Evolutionary conservation across 257 asterid species (phyloP).

Genomic region (Haberlea rhodopensis): DNA sequence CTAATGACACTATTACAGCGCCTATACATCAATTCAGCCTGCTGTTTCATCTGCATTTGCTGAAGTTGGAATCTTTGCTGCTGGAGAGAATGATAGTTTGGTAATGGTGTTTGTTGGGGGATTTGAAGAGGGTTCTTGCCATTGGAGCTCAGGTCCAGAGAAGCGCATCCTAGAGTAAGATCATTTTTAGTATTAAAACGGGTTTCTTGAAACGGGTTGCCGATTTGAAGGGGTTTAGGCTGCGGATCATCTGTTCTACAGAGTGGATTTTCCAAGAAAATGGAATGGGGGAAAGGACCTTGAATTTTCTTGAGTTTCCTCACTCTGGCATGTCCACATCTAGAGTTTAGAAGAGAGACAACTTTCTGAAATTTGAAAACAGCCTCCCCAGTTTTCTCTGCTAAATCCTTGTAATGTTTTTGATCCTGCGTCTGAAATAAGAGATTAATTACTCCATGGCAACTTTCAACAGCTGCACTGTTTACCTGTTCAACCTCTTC

Average conservation of each 20-base stretch:
- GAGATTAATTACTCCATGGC: conserved; percentile 65
- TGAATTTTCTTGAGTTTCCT: conserved; percentile 51
- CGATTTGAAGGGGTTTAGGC: conserved; percentile 45
- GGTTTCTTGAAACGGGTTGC: conserved; percentile 32
- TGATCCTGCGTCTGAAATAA: conserved; percentile 57
- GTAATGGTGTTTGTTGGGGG: conserved; percentile 35
- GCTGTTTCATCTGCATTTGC: conserved; percentile 63
- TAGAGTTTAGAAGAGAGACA: conserved; percentile 58
- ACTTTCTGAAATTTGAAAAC: conserved; percentile 66
- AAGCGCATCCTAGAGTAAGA: conserved; percentile 51
- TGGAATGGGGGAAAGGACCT: conserved; percentile 48
- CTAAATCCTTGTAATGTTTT: conserved; percentile 47
- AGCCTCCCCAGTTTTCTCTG: conserved; percentile 66
- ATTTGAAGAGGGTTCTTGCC: conserved; percentile 43
- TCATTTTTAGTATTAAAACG: conserved; percentile 38
- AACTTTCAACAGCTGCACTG: conserved; percentile 76
- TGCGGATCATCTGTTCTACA: conserved; percentile 35
- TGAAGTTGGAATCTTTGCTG: conserved; percentile 46
- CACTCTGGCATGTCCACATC: conserved; percentile 80
- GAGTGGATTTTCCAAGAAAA: conserved; percentile 58
- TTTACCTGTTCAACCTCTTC: conserved; percentile 79
- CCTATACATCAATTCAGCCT: conserved; percentile 52
- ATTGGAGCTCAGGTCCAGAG: conserved; percentile 52
- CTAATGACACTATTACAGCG: conserved; percentile 72
- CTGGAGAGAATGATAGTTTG: conserved; percentile 46